Percentiles rank a stretch among this genome's conserved stretches.
phyloP scores from a whole-genome alignment of 2,329 filamentous ascomycete species.

The Hypomyces rosellus region DNA sequence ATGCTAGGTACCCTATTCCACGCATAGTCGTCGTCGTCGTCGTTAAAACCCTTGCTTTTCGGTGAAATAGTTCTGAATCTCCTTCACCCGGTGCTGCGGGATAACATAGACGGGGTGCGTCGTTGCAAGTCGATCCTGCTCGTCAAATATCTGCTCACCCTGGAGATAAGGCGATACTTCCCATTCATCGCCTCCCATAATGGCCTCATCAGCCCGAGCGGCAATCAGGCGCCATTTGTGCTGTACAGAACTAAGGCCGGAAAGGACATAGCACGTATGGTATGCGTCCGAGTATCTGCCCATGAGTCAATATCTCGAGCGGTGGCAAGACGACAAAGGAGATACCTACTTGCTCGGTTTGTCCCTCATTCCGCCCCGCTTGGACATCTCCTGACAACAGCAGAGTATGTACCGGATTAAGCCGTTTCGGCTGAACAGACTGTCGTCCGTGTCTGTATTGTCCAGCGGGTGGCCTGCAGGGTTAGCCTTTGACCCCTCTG shows the following conservation, averaged over 20 bases:
- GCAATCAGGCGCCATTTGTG: constrained; percentile 51
- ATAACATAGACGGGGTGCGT: constrained; percentile 84
- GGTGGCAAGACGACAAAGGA: constrained; percentile 1
- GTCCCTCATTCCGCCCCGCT: constrained; percentile 77
- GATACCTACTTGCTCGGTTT: constrained; percentile 78
- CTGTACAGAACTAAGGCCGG: constrained; percentile 77
- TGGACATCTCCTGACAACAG: constrained; percentile 71
- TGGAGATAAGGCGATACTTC: constrained; percentile 43
- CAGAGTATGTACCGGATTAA: constrained; percentile 83
- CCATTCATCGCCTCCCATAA: constrained; percentile 37
- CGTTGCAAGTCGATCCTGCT: constrained; percentile 60
- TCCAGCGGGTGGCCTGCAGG: constrained; percentile 22
- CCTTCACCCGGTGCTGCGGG: constrained; percentile 61
- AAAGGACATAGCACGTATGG: constrained; percentile 87
- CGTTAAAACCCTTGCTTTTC: constrained; percentile 51
- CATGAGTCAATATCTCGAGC: not conserved
- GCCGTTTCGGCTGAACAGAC: constrained; percentile 74
- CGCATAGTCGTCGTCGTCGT: not conserved
- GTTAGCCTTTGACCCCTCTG: constrained; percentile 27
- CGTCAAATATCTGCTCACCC: constrained; percentile 60
- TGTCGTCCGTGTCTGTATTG: constrained; percentile 30
- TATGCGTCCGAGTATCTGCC: constrained; percentile 74
- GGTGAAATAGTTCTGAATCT: constrained; percentile 59
- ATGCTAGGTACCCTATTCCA: not conserved
- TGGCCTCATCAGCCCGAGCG: constrained; percentile 26